These are phyloP conservation scores for Epichloe coenophiala DNA, from an alignment of 2,329 filamentous ascomycete genomes.

Conservation along the genomic window DNA sequence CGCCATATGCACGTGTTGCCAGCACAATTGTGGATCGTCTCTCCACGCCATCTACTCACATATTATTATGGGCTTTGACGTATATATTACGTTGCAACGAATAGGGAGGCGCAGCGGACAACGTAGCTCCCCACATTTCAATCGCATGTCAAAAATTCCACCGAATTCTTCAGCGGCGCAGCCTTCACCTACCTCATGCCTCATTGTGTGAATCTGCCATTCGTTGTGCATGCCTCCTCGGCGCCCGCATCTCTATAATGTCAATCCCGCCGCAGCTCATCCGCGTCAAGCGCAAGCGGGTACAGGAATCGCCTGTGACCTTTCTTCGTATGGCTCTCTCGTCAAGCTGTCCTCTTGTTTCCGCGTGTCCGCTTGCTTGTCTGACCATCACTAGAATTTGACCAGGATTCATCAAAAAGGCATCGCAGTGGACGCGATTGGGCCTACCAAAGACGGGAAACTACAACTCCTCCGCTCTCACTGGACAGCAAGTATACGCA, in stretches of 20 bases:
- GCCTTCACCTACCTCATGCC: background rate
- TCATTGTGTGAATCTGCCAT: background rate
- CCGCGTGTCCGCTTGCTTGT: background rate
- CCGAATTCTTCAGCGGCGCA: too few species aligned
- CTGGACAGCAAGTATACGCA: slow-evolving; percentile 3
- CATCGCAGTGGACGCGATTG: slow-evolving; percentile 36
- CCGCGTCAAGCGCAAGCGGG: slow-evolving; percentile 47
- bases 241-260: slow-evolving; percentile 22
- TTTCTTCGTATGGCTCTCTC: slow-evolving; percentile 34
- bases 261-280: slow-evolving; percentile 45
- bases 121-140: background rate
- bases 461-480: slow-evolving; percentile 13
- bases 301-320: slow-evolving; percentile 38
- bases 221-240: background rate
- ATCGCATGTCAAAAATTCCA: background rate
- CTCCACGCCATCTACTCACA: too few species aligned
- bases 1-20: too few species aligned
- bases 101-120: too few species aligned
- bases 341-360: slow-evolving; percentile 2
- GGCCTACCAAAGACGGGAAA: slow-evolving; percentile 41
- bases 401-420: slow-evolving; percentile 37
- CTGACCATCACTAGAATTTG: slow-evolving; percentile 28
- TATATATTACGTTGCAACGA: too few species aligned
- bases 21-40: too few species aligned
- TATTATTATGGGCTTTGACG: too few species aligned